Evolutionary conservation across 495 filamentous ascomycete genomes (phyloP).

Genomic region (Aspergillus conjunctus): DNA sequence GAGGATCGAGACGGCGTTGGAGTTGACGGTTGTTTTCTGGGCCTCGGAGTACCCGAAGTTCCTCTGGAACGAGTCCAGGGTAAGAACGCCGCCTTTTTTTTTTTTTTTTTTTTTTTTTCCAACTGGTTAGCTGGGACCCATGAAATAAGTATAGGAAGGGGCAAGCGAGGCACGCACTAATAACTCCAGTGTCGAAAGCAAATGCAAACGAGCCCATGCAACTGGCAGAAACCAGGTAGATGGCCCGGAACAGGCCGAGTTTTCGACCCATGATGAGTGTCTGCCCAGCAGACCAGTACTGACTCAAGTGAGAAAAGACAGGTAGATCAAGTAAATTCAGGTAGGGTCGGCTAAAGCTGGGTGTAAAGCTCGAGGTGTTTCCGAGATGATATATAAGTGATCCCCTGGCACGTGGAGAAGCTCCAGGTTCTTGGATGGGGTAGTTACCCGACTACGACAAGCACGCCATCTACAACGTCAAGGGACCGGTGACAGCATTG

Average conservation of each 20-base stretch:
- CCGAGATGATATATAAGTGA: too few relatives aligned
- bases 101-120: too few relatives aligned
- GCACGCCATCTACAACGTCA: neutral
- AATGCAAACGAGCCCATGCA: slow-evolving; percentile 46
- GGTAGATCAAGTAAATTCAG: too few relatives aligned
- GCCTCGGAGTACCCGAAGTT: slow-evolving; percentile 40
- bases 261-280: slow-evolving; percentile 31
- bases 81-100: slow-evolving; percentile 38
- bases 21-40: slow-evolving; percentile 41
- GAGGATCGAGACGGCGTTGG: slow-evolving; percentile 46
- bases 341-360: too few relatives aligned
- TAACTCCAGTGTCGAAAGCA: slow-evolving; percentile 44
- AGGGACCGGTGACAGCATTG: neutral
- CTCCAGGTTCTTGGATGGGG: neutral
- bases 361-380: too few relatives aligned
- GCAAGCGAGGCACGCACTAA: slow-evolving; percentile 32
- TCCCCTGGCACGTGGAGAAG: too few relatives aligned
- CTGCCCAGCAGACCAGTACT: slow-evolving; percentile 7
- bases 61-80: slow-evolving; percentile 40
- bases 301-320: neutral
- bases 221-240: slow-evolving; percentile 40
- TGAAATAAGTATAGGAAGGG: neutral
- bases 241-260: slow-evolving; percentile 37
- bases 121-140: neutral
- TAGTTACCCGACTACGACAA: neutral